Evolutionary conservation across 164 flowering plant genomes (phyloP).

Genomic region (Magnolia changhungtana): DNA sequence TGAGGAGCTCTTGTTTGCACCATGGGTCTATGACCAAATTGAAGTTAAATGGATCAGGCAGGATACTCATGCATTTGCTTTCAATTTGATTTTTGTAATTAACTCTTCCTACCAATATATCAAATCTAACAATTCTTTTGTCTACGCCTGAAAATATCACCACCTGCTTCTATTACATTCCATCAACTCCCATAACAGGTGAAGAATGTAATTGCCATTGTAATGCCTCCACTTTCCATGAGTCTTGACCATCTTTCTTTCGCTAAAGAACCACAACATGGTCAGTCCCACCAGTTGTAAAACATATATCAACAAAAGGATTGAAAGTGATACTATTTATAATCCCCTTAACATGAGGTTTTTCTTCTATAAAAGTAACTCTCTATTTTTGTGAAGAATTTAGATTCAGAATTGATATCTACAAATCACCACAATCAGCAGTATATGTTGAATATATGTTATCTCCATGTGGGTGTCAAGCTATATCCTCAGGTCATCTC

Average conservation of each 20-base stretch:
- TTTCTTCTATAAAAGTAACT: slow-evolving; percentile 27
- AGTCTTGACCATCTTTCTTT: slow-evolving; percentile 46
- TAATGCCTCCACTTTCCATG: slow-evolving; percentile 67
- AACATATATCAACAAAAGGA: slow-evolving; percentile 67
- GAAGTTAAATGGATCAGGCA: slow-evolving; percentile 88
- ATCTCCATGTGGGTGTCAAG: slow-evolving; percentile 89
- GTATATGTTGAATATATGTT: slow-evolving; percentile 53
- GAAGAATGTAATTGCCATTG: slow-evolving; percentile 68
- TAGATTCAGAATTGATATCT: slow-evolving; percentile 61
- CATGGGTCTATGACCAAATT: slow-evolving; percentile 32
- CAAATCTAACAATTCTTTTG: slow-evolving; percentile 74
- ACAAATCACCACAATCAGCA: slow-evolving; percentile 82
- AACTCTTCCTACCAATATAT: slow-evolving; percentile 49
- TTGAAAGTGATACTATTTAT: slow-evolving; percentile 69
- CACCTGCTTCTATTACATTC: slow-evolving; percentile 62
- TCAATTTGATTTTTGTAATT: slow-evolving; percentile 78
- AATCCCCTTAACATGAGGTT: slow-evolving; percentile 82
- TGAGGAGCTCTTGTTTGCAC: slow-evolving; percentile 82
- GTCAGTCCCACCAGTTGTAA: slow-evolving; percentile 87
- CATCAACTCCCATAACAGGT: slow-evolving; percentile 95
- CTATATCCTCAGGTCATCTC: slow-evolving; percentile 94
- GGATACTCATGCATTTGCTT: slow-evolving; percentile 83
- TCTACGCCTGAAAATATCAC: slow-evolving; percentile 80
- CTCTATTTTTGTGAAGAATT: slow-evolving; percentile 44
- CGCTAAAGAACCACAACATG: slow-evolving; percentile 84